phyloP scores from a whole-genome alignment of 169 alveolate genomes.

The Perkinsus olseni region DNA sequence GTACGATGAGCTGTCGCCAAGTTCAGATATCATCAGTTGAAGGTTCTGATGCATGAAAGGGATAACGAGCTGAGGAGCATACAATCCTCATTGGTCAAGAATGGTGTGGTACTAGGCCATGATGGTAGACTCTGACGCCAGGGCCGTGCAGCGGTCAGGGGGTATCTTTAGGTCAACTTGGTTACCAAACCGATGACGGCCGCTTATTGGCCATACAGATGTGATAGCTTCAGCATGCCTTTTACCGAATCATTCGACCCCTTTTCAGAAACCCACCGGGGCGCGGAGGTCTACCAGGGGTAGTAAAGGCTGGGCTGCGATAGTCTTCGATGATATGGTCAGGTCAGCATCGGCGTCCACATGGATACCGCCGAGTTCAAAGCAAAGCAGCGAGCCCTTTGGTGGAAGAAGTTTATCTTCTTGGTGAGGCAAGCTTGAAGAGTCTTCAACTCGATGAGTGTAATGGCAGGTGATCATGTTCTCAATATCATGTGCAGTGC shows the following conservation, averaged over 20 bases:
- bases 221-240: too few species aligned
- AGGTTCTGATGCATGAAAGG: background rate
- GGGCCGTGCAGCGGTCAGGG: too few species aligned
- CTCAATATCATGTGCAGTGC: background rate
- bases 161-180: background rate
- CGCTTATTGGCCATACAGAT: too few species aligned
- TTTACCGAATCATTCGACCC: too few species aligned
- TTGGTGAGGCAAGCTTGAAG: background rate
- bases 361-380: background rate
- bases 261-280: too few species aligned
- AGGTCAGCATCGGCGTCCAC: too few species aligned
- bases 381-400: background rate
- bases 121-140: too few species aligned
- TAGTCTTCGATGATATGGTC: too few species aligned
- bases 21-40: background rate
- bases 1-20: background rate
- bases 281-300: too few species aligned
- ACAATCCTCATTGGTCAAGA: background rate
- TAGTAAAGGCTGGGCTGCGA: too few species aligned
- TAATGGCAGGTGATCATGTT: background rate
- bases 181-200: too few species aligned
- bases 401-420: background rate
- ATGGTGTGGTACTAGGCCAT: background rate
- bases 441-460: background rate
- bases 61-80: background rate